Base-by-base conservation (phyloP, 371 early-diverging fungal genomes). In the Caulochytrium protostelioides region DNA sequence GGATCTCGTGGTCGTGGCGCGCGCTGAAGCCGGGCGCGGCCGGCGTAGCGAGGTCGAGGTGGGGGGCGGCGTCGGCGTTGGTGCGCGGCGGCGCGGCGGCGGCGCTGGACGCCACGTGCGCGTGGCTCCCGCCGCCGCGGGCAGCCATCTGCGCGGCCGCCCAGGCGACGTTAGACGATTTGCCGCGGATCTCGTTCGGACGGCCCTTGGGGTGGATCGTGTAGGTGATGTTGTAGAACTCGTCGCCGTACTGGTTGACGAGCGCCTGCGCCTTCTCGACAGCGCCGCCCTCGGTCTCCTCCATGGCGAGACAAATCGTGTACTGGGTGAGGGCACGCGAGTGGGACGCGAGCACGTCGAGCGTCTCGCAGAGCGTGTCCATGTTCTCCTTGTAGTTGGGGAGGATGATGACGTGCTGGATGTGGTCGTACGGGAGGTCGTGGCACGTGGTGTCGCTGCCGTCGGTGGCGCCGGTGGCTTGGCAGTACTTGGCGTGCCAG, bases 181-280 rank as follows among this genome's bases (percentile, higher is more conserved):
- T 70, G 22, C 78, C 69, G 38, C 76, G 71, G 39, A 69, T 57
- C 54, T 69, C 65, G 19, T 62, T 65, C 10, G 63, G 62, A 19
- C 62, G 42, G 38, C 53, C 45, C 10, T 43, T 33, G 27, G 66
- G 65, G 43, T 65, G 68, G 8, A 60, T 58, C 13, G 67, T 66
- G 15, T 55, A 43, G n/a, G 58, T 49, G 29, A 62, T 49, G 18
- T 58, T 44, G 20, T 44, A 38, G 38, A 65, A 65, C 22, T 36
- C 44, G 23, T 45, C 54, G 13, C 45, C 41, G 38, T 61, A 70
- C 22, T 35, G 39, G 14, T 38, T 40, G 16, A 45, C 22, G 2
- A 69, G 32, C 6, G 50, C 19, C 20, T 7, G 15, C 14, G 6
- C 8, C 6, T 8, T 6, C 16, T 8, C 16, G 26, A 40, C 8